phyloP scores from a whole-genome alignment of 768 basidiomycete genomes.

The Boletus coccyginus region DNA sequence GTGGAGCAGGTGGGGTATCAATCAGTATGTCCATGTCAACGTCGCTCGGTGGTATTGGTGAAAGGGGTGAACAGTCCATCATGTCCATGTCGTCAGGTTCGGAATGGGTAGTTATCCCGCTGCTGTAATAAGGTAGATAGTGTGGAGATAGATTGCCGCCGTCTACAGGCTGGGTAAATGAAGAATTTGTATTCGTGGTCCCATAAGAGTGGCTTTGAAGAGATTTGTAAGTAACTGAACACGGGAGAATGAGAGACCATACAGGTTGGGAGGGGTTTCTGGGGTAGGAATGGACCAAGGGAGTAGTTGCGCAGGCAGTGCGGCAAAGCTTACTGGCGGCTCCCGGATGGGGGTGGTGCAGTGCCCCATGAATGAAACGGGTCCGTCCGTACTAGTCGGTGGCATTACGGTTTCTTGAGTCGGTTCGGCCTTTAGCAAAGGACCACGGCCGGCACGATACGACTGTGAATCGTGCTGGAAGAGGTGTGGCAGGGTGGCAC shows the following conservation, averaged over 20 bases:
- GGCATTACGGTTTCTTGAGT: too few relatives aligned
- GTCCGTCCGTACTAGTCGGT: too few relatives aligned
- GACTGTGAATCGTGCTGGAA: background rate
- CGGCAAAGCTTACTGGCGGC: background rate
- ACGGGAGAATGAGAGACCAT: background rate
- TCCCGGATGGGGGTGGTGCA: background rate
- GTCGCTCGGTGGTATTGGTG: slow-evolving; percentile 1
- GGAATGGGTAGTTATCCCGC: background rate
- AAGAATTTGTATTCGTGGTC: background rate
- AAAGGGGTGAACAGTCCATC: slow-evolving; percentile 7
- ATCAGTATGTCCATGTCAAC: slow-evolving; percentile 12
- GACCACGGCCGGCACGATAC: background rate
- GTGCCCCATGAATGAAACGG: too few relatives aligned
- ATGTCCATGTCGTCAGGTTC: slow-evolving; percentile 7
- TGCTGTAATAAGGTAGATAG: background rate
- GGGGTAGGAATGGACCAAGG: background rate
- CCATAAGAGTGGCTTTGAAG: background rate
- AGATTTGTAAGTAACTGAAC: background rate
- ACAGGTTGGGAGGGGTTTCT: background rate
- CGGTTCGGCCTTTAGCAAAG: too few relatives aligned
- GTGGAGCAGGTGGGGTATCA: background rate
- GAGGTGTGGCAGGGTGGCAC: background rate
- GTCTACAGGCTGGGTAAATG: background rate
- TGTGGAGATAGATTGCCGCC: background rate
- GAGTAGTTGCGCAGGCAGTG: background rate